Base-by-base conservation (phyloP, 108 stramenopile species). In the Nitzschia palea region DNA sequence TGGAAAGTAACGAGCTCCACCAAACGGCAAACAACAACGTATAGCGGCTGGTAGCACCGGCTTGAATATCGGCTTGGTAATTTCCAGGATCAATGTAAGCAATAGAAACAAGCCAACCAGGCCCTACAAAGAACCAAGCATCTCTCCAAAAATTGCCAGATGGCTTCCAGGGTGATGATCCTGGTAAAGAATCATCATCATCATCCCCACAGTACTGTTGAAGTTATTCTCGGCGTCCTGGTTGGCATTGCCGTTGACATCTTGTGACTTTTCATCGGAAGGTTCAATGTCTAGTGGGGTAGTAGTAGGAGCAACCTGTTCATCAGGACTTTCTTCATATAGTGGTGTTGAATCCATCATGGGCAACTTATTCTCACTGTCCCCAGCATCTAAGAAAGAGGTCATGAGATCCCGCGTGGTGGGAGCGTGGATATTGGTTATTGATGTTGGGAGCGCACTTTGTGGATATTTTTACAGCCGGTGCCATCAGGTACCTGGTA, bases 21-120 rank as follows among this genome's bases (percentile, higher is more conserved):
- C 79, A 85, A 23, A 91, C 51, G 3, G 86, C 73, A 60, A 88
- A 95, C 12, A 94, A 59, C 4, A 94, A 81, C 42, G 67, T 68
- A 62, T 92, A 92, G 30, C 80, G 86, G 0, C 86, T 57, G 8
- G 86, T 89, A 0, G 86, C 81, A 15, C 90, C 79, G 1, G 90
- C 90, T 63, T 92, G 93, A 42, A 94, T 87, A 50, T 94, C 93
- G 9, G 90, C 89, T 51, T 94, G 90, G 44, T 90, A 87, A 48
- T 92, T 92, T 1, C 93, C 93, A 0, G 93, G 90, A 60, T 94
- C 93, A 31, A 94, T 71, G 57, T 92, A 94, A 17, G 93, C 93
- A 44, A 92, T 90, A 34, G 78, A 82, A 30, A 92, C 83, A n/a
- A 68, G 44, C 67, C 67, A 68, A 15, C 65, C 65, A 26, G 82